Conservation (phyloP, 139 green algal species). For the Micractinium conductrix region DNA sequence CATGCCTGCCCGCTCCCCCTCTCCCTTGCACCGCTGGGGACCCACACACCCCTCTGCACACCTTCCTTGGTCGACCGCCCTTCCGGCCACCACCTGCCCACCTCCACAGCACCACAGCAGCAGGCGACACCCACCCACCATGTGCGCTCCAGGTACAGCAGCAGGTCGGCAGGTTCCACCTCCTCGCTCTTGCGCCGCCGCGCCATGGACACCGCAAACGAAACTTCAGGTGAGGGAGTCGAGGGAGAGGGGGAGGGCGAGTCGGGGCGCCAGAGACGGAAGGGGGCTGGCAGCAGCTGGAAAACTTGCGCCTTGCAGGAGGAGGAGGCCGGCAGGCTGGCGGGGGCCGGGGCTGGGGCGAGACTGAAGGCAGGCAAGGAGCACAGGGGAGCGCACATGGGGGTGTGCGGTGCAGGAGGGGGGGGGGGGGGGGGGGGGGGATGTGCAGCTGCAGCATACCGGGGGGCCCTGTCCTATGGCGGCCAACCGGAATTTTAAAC, state of each 20-base stretch:
- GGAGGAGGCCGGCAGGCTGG: no score
- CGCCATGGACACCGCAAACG: constrained; percentile 47
- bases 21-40: no score
- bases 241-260: background rate
- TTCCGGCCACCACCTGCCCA: background rate
- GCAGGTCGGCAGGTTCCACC: constrained; percentile 42
- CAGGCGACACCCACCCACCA: constrained; percentile 31
- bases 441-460: constrained; percentile 9
- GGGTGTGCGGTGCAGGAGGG: background rate
- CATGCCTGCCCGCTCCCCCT: no score
- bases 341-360: no score
- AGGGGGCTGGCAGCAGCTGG: no score
- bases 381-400: background rate
- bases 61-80: background rate
- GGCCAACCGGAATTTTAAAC: background rate
- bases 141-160: constrained; percentile 44
- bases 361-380: no score
- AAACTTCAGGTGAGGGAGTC: background rate
- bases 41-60: no score
- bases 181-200: constrained; percentile 20
- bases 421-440: background rate
- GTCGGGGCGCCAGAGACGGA: no score
- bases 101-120: background rate
- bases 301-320: no score
- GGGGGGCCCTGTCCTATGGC: constrained; percentile 22